These are phyloP conservation scores for Pleurotus tuoliensis DNA, from an alignment of 768 basidiomycete genomes.

Conservation along the genomic window DNA sequence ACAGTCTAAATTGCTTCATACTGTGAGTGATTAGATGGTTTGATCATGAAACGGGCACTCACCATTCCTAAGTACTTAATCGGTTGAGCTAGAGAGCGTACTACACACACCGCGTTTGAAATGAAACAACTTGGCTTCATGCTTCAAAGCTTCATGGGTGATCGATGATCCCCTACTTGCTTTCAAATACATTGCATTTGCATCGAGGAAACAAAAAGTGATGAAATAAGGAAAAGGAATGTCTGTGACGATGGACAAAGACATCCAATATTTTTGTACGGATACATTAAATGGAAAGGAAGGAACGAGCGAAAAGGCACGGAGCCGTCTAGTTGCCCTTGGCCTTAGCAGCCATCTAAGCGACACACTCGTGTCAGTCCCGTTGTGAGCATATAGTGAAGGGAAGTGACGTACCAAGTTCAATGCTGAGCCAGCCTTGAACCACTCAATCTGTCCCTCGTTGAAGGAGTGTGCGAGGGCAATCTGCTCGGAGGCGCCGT, in stretches of 20 bases:
- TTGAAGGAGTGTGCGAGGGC: slow-evolving; percentile 91
- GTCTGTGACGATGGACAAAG: background rate
- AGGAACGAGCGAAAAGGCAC: background rate
- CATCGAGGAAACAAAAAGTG: background rate
- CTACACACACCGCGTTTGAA: too few species aligned
- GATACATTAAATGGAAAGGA: slow-evolving; percentile 1
- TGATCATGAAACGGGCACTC: too few species aligned
- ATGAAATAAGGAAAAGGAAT: background rate
- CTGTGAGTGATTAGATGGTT: too few species aligned
- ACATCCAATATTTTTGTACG: slow-evolving; percentile 5
- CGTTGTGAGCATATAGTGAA: background rate
- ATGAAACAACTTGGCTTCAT: too few species aligned
- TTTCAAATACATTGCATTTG: background rate
- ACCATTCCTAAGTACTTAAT: too few species aligned
- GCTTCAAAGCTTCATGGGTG: too few species aligned
- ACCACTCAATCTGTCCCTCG: slow-evolving; percentile 96
- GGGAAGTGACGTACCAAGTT: slow-evolving; percentile 59
- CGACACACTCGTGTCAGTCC: background rate
- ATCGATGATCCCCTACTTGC: too few species aligned
- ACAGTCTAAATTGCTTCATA: too few species aligned
- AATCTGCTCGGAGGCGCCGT: slow-evolving; percentile 76
- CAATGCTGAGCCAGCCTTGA: slow-evolving; percentile 94
- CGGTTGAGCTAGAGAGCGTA: too few species aligned
- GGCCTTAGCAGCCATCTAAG: slow-evolving; percentile 12
- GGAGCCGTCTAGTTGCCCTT: slow-evolving; percentile 3